Evolutionary conservation across 2,329 filamentous ascomycete species (phyloP).

Genomic region (Amphichorda felina): DNA sequence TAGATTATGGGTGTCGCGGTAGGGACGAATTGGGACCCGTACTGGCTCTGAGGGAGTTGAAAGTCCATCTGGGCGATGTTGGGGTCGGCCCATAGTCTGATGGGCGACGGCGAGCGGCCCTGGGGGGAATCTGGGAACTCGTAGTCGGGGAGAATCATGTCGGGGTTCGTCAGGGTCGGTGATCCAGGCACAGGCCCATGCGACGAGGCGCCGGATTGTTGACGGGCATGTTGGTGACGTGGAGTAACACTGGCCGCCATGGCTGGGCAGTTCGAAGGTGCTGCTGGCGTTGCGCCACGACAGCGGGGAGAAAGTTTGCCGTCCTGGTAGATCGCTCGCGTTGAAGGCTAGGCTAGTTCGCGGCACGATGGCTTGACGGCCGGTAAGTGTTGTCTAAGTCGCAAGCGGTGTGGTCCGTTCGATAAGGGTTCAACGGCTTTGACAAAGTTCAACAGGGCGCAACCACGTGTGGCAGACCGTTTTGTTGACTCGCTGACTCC

Average conservation of each 20-base stretch:
- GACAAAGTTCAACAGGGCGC: too few relatives aligned
- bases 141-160: constrained; percentile 82
- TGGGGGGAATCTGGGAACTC: constrained; percentile 44
- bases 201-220: neutral
- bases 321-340: too few relatives aligned
- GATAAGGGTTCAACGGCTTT: too few relatives aligned
- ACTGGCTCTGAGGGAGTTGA: constrained; percentile 26
- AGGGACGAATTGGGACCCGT: constrained; percentile 30
- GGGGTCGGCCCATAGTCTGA: constrained; percentile 39
- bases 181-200: constrained; percentile 46
- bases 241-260: neutral
- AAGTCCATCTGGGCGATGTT: constrained; percentile 25
- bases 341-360: too few relatives aligned
- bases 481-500: too few relatives aligned
- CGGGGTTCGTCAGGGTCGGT: constrained; percentile 82
- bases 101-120: constrained; percentile 34
- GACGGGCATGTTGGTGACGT: constrained; percentile 1
- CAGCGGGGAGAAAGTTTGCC: too few relatives aligned
- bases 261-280: too few relatives aligned
- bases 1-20: constrained; percentile 56
- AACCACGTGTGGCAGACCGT: too few relatives aligned
- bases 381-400: too few relatives aligned
- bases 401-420: too few relatives aligned
- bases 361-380: too few relatives aligned
- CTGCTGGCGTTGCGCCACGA: too few relatives aligned